Evolutionary conservation across 2,329 filamentous ascomycete species (phyloP).

Genomic region (Ophiostoma ips): DNA sequence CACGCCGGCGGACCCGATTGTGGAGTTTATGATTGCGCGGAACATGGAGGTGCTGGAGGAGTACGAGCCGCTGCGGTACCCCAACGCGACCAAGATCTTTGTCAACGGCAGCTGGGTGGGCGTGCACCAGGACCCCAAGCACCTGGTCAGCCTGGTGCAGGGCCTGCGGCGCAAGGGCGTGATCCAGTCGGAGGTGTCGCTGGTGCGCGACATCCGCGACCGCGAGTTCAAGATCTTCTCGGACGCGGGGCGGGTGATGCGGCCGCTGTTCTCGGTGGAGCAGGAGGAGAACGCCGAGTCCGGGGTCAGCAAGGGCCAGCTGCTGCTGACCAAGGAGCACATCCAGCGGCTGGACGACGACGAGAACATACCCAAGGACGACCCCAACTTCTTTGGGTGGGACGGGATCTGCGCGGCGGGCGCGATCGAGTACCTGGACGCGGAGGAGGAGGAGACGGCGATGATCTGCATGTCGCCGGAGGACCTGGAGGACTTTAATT

Average conservation of each 20-base stretch:
- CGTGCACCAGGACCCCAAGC: constrained; percentile 76
- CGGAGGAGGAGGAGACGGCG: constrained; percentile 93
- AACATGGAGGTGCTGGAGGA: constrained; percentile 97
- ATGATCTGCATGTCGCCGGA: constrained; percentile 99
- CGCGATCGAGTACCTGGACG: constrained; percentile 90
- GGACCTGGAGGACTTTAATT: constrained; percentile 67
- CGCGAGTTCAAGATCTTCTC: constrained; percentile 98
- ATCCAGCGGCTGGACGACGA: constrained; percentile 53
- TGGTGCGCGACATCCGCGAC: constrained; percentile 92
- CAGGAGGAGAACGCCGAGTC: constrained; percentile 64
- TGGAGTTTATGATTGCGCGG: constrained; percentile 88
- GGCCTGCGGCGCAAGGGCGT: constrained; percentile 66
- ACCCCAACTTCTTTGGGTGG: constrained; percentile 64
- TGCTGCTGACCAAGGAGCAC: constrained; percentile 74
- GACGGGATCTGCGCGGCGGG: constrained; percentile 70
- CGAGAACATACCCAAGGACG: constrained; percentile 50
- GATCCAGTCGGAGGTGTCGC: constrained; percentile 82
- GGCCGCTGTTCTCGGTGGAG: constrained; percentile 85
- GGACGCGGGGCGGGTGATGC: constrained; percentile 87
- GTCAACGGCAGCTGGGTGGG: constrained; percentile 98
- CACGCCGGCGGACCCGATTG: constrained; percentile 76
- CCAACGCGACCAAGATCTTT: constrained; percentile 93
- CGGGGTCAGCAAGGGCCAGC: constrained; percentile 44
- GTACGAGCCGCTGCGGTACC: constrained; percentile 73
- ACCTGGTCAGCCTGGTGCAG: constrained; percentile 67